These are phyloP conservation scores for Collybia sp. DNA, from an alignment of 768 basidiomycete genomes.

Conservation along the genomic window DNA sequence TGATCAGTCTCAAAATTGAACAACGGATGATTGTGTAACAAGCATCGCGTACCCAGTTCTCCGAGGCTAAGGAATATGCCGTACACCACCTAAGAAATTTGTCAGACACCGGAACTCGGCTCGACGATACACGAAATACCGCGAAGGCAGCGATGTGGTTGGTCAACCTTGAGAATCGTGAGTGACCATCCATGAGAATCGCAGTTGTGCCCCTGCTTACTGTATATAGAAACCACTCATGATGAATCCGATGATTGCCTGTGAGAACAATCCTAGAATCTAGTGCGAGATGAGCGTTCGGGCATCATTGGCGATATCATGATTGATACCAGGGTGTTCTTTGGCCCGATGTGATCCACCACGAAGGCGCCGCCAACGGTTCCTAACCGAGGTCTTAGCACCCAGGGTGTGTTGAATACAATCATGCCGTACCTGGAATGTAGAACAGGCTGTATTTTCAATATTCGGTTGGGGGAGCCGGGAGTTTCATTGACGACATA, in stretches of 20 bases:
- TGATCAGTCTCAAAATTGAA: too few species aligned
- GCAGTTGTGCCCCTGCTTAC: constrained; percentile 17
- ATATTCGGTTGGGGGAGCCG: background rate
- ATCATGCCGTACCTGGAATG: constrained; percentile 24
- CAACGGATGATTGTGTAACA: background rate
- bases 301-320: background rate
- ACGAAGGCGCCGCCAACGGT: constrained; percentile 73
- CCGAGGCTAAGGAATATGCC: constrained; percentile 89
- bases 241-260: constrained; percentile 77
- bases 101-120: too few species aligned
- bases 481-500: constrained; percentile 23
- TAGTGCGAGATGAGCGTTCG: constrained; percentile 16
- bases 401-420: background rate
- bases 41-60: constrained; percentile 49
- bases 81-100: constrained; percentile 57
- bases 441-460: constrained; percentile 28
- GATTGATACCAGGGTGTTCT: constrained; percentile 56
- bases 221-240: constrained; percentile 77
- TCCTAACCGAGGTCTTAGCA: constrained; percentile 42
- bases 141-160: constrained; percentile 68
- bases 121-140: constrained; percentile 26
- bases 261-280: constrained; percentile 68
- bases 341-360: constrained; percentile 72
- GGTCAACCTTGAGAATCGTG: constrained; percentile 37
- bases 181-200: background rate